phyloP scores from a whole-genome alignment of 345 rosid genomes.

The Arabidopsis arenosa region DNA sequence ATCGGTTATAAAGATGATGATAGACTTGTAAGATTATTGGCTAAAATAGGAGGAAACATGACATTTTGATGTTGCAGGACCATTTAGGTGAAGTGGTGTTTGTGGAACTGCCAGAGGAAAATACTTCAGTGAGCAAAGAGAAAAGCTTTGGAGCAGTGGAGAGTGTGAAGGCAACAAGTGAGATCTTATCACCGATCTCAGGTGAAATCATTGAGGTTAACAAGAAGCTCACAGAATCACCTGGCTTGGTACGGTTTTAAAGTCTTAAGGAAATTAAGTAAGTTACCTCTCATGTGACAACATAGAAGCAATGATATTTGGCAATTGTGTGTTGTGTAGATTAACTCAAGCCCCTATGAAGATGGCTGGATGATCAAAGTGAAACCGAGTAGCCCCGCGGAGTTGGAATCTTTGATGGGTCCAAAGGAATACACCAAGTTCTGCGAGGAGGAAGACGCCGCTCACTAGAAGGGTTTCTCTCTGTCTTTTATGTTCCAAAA shows the following conservation, averaged over 20 bases:
- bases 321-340: constrained; percentile 48
- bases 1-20: neutral
- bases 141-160: constrained; percentile 85
- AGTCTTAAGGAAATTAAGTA: neutral
- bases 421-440: constrained; percentile 74
- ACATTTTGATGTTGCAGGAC: constrained; percentile 52
- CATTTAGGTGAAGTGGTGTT: constrained; percentile 96
- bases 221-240: constrained; percentile 66
- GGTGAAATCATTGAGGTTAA: constrained; percentile 83
- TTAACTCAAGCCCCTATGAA: constrained; percentile 86
- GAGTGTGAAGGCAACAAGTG: constrained; percentile 97
- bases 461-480: constrained; percentile 56
- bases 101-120: constrained; percentile 78
- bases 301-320: neutral
- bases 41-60: constrained; percentile 3
- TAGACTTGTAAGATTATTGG: neutral
- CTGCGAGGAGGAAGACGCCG: constrained; percentile 86
- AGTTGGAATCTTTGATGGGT: constrained; percentile 70
- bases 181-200: constrained; percentile 76
- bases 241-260: constrained; percentile 61
- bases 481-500: constrained; percentile 8
- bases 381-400: constrained; percentile 76
- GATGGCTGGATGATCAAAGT: constrained; percentile 96
- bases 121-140: constrained; percentile 59
- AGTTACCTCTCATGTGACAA: constrained; percentile 8